Evolutionary conservation across 495 filamentous ascomycete species (phyloP), one percentile per base, ranked within the genome.

Genomic region (Xylaria acuta): DNA sequence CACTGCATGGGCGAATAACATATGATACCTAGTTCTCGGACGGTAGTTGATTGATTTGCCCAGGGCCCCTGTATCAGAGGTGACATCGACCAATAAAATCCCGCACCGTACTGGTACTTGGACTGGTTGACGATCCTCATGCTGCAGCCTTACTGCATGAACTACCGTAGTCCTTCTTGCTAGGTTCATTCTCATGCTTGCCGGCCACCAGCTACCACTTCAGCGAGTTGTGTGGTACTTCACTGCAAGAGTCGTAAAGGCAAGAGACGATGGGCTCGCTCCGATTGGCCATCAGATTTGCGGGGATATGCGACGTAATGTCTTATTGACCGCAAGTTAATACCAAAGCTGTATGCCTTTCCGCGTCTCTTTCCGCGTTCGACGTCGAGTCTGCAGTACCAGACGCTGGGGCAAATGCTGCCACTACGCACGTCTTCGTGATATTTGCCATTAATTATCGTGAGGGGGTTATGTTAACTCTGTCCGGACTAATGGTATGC

Each of bases 141-240:
- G 22, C 63, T 65, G 63, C 63, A 65, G 41, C 63, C 41, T 34
- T 49, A 47, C 63, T 65, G 63, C 63, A 47, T 43, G 63, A 65
- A 65, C 63, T 65, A 64, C 63, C 63, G 63, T 12, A 16, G 16
- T 65, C 14, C 9, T n/a, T 18, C 38, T 65, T 47, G n/a, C 16
- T 65, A 41, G 63, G 16, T 20, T 43, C 12, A 30, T 34, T 32
- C 8, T 49, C 41, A 41, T 41, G 16, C 25, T 49, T 49, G 34
- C 38, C 22, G 6, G 25, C 27, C 63, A 41, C 63, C 25, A 27
- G 8, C 16, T 65, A 30, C 63, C 41, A 27, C n/a, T 12, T 47
- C 7, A 20, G 63, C 63, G 34, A 32, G 25, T 65, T 34, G 20
- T 45, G 40, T 47, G 41, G 38, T 60, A 38, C 20, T 38, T 22